Conservation (phyloP, 306 rosid genomes). For the Lagenaria siceraria region DNA sequence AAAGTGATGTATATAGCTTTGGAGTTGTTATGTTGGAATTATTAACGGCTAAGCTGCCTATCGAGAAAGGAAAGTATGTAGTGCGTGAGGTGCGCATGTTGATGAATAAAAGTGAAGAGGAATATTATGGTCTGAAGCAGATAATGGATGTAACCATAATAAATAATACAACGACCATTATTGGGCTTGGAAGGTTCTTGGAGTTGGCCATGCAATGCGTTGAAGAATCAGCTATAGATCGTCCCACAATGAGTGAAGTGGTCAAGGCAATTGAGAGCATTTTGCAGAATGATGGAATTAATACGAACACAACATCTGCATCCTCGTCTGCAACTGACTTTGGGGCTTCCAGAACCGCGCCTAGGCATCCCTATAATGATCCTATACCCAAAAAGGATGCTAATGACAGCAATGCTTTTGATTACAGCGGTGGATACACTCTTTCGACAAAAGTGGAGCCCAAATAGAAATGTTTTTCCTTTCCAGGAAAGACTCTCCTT, state of each 20-base stretch:
- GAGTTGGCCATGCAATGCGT: conserved; percentile 80
- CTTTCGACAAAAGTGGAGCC: conserved; percentile 63
- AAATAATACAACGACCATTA: conserved; percentile 26
- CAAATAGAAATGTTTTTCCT: conserved; percentile 18
- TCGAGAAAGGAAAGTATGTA: conserved; percentile 76
- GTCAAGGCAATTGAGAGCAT: conserved; percentile 63
- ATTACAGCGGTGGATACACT: conserved; percentile 68
- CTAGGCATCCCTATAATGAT: conserved; percentile 59
- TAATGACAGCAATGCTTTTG: conserved; percentile 35
- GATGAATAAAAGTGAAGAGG: conserved; percentile 44
- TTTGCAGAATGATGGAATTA: conserved; percentile 74
- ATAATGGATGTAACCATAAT: conserved; percentile 51
- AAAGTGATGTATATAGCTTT: conserved; percentile 85
- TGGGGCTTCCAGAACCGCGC: conserved; percentile 31
- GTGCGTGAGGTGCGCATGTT: conserved; percentile 50
- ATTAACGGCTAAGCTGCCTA: conserved; percentile 66
- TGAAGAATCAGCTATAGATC: conserved; percentile 66
- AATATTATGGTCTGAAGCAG: conserved; percentile 48
- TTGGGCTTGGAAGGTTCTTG: conserved; percentile 58
- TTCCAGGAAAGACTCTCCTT: neutral
- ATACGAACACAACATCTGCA: conserved; percentile 73
- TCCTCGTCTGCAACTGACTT: conserved; percentile 87
- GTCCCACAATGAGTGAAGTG: conserved; percentile 86
- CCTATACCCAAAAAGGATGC: conserved; percentile 37
- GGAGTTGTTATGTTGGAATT: conserved; percentile 91